Evolutionary conservation across 306 rosid genomes (phyloP).

Genomic region (Amphicarpaea edgeworthii): DNA sequence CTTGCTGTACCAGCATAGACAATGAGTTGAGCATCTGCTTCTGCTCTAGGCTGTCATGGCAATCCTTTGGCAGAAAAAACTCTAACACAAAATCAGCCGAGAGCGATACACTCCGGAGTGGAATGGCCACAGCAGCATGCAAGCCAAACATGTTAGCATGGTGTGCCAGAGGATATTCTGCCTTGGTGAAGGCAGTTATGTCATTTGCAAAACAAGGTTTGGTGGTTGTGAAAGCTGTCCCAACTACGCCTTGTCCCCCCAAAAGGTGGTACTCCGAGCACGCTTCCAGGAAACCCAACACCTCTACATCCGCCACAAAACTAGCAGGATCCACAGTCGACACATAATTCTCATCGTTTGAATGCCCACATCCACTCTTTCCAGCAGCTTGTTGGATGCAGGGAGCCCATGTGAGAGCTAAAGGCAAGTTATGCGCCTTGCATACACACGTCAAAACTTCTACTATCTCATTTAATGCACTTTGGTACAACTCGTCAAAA

Average conservation of each 20-base stretch:
- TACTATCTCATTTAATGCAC: constrained; percentile 21
- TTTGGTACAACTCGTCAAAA: constrained; percentile 3
- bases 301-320: constrained; percentile 8
- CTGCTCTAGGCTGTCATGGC: background rate
- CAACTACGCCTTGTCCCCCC: constrained; percentile 2
- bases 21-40: background rate
- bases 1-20: background rate
- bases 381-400: constrained; percentile 32
- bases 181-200: constrained; percentile 7
- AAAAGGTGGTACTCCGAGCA: constrained; percentile 11
- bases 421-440: constrained; percentile 13
- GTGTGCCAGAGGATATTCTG: constrained; percentile 12
- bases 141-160: constrained; percentile 22
- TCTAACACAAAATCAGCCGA: background rate
- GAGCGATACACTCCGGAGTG: background rate
- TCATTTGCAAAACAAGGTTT: constrained; percentile 16
- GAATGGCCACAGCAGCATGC: constrained; percentile 13
- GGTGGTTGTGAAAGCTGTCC: constrained; percentile 15
- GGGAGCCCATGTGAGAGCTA: constrained; percentile 6
- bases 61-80: constrained; percentile 19
- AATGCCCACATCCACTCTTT: constrained; percentile 22
- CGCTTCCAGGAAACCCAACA: constrained; percentile 19
- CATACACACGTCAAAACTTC: constrained; percentile 15
- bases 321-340: background rate
- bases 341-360: constrained; percentile 8